A percentile compares a stretch with the other conserved stretches of the same genome.
Conservation (phyloP, 345 rosid genomes). For the Eutrema yunnanense region DNA sequence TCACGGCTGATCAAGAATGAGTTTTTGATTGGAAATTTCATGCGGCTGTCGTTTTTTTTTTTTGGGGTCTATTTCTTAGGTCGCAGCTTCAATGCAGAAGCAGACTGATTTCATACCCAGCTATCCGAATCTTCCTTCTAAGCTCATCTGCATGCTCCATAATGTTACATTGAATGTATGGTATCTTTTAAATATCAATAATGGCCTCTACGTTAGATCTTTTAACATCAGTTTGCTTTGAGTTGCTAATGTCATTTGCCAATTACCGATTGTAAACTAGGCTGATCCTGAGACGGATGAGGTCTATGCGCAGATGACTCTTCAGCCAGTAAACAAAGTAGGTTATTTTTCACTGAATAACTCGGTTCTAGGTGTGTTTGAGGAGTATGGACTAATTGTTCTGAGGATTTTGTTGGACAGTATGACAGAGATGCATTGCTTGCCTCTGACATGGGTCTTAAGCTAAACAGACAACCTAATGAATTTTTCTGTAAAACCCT, state of each 20-base stretch:
- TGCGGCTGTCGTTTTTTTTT: background rate
- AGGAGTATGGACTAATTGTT: background rate
- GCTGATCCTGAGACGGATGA: conserved; percentile 80
- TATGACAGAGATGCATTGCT: conserved; percentile 81
- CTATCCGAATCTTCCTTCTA: conserved; percentile 57
- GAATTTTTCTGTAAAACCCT: conserved; percentile 94
- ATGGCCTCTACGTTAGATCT: background rate
- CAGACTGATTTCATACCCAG: conserved; percentile 48
- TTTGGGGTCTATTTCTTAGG: conserved; percentile 27
- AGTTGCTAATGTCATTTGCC: background rate
- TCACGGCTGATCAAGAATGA: background rate
- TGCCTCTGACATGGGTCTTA: conserved; percentile 85
- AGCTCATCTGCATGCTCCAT: conserved; percentile 68
- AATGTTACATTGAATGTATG: conserved; percentile 68
- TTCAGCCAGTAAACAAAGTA: conserved; percentile 55
- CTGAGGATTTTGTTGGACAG: conserved; percentile 42
- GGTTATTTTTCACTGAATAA: background rate
- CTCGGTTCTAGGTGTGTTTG: background rate
- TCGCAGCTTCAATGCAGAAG: conserved; percentile 66
- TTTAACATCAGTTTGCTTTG: background rate
- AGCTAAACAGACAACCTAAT: conserved; percentile 57
- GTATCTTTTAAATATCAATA: background rate
- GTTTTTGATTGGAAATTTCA: background rate
- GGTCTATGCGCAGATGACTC: conserved; percentile 78
- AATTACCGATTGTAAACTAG: conserved; percentile 25